Conservation (phyloP, 1,139 yeast genomes). For the Oligophagozyma castellii region DNA sequence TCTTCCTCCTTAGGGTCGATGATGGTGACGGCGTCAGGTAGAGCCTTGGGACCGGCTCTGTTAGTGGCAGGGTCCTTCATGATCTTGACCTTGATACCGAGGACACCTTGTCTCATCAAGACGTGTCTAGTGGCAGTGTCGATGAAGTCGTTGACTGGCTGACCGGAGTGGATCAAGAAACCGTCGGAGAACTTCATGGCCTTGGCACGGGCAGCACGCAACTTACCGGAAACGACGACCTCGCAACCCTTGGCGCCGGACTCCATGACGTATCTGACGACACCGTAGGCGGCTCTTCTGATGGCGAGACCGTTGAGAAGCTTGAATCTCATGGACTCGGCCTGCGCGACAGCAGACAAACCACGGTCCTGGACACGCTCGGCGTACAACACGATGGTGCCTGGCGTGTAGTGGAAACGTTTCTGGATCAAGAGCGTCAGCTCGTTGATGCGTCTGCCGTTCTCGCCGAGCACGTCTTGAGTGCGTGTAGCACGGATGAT, state of each 20-base stretch:
- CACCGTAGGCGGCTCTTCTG: constrained; percentile 99
- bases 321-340: constrained; percentile 98
- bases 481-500: constrained; percentile 99
- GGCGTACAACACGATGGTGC: constrained; percentile 90
- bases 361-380: constrained; percentile 99
- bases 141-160: constrained; percentile 97
- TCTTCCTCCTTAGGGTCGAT: constrained; percentile 97
- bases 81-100: constrained; percentile 98
- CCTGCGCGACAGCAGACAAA: constrained; percentile 98
- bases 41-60: constrained; percentile 79
- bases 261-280: constrained; percentile 99
- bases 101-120: constrained; percentile 99
- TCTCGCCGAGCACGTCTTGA: constrained; percentile 98
- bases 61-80: constrained; percentile 97
- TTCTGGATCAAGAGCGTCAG: constrained; percentile 94
- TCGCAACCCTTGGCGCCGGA: constrained; percentile 99
- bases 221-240: constrained; percentile 98
- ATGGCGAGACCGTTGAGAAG: constrained; percentile 97
- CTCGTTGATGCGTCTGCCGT: constrained; percentile 99
- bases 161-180: constrained; percentile 99
- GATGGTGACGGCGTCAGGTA: constrained; percentile 94
- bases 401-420: constrained; percentile 96
- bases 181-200: constrained; percentile 99
- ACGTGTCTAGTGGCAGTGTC: constrained; percentile 99
- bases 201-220: constrained; percentile 99